Evolutionary conservation across 1,284 basidiomycete genomes (phyloP).

Genomic region (Jaminaea rosea): DNA sequence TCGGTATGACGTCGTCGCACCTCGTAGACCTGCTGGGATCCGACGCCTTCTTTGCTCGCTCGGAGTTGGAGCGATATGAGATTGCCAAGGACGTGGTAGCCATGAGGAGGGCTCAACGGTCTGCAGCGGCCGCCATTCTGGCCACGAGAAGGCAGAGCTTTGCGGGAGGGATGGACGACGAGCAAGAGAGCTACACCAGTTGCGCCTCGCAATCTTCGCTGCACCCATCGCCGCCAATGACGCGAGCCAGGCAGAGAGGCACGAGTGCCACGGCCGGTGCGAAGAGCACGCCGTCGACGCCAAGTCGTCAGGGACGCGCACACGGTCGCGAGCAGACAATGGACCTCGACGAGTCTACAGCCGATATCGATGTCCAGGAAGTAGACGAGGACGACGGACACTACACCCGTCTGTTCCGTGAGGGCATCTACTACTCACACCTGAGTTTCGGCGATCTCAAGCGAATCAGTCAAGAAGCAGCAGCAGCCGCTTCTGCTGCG

Average conservation of each 20-base stretch:
- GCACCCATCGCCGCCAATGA: not conserved
- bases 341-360: not conserved
- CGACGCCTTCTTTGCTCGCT: conserved; percentile 69
- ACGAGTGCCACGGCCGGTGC: too few species aligned
- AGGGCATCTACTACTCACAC: conserved; percentile 77
- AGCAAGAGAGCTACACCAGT: not conserved
- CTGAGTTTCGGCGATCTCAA: conserved; percentile 54
- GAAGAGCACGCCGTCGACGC: too few species aligned
- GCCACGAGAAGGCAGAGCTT: not conserved
- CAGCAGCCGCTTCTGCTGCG: not conserved
- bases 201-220: too few species aligned
- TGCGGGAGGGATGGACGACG: not conserved
- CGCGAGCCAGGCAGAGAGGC: too few species aligned
- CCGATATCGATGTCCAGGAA: not conserved
- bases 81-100: conserved; percentile 69
- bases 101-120: conserved; percentile 54
- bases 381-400: conserved; percentile 32
- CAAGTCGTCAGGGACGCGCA: too few species aligned
- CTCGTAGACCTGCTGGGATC: conserved; percentile 56
- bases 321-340: not conserved
- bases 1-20: not conserved
- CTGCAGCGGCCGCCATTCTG: not conserved
- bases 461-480: conserved; percentile 14
- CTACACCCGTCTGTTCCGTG: conserved; percentile 58
- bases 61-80: conserved; percentile 71